Base-by-base conservation (phyloP, 345 rosid genomes). In the Corchorus capsularis region DNA sequence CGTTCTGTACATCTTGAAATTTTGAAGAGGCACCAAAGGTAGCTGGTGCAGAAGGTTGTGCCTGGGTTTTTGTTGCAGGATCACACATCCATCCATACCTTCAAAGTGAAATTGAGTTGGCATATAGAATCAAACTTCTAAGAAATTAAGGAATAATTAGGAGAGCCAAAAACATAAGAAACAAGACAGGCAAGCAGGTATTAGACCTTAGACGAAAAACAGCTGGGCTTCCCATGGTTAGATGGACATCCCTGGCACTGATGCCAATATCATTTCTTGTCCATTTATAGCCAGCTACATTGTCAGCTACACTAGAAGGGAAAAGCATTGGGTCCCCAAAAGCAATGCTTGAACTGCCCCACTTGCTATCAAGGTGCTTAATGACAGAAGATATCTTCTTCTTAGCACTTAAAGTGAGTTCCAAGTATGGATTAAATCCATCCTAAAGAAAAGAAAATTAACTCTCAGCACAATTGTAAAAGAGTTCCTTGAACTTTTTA, bases 341-440 rank as follows among this genome's bases (percentile, higher is more conserved):
- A n/a, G 94, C 92, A 66, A 90, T 83, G 68, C 82, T 80, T 66
- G 98, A 89, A 75, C 77, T 83, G 32, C 89, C 90, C 98, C 98
- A 93, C 80, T 93, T 91, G 79, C 73, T 78, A 74, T 82, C 79
- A 64, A 93, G 82, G 81, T 83, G 98, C 81, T 87, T 86, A 65
- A 93, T 86, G 69, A 93, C 93, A 15, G 98, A 93, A 71, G 91
- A 87, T 67, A 93, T 79, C 81, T 85, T 91, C 82, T 91, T 93
- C 68, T 89, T 69, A 63, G 87, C 78, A 77, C 87, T 91, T 77
- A 93, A 82, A 77, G 91, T 89, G 76, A 96, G 97, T 78, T 96
- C 99, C 85, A 96, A 78, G 82, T 89, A 92, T 46, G 99, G 99
- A 85, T 96, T 82, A 80, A 87, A 89, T 16, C 99, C 96, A 60